phyloP scores from a whole-genome alignment of 495 filamentous ascomycete genomes.

The Cercophora newfieldiana region DNA sequence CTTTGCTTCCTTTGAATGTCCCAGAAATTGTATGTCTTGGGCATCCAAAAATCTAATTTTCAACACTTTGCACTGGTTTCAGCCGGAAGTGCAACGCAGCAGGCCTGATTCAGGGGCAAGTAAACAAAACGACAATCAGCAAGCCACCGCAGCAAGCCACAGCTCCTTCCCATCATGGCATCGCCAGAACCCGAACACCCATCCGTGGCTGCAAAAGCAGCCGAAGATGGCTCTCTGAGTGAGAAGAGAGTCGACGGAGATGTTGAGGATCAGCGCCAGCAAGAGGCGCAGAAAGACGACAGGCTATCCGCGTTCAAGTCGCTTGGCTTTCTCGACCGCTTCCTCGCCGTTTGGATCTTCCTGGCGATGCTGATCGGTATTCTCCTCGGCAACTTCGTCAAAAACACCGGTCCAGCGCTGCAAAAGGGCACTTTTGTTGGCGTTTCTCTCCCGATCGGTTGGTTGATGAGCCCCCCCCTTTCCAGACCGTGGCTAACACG shows the following conservation, averaged over 20 bases:
- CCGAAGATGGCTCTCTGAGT: not conserved
- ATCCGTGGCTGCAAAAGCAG: not conserved
- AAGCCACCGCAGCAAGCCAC: not conserved
- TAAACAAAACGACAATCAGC: not conserved
- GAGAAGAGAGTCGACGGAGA: not conserved
- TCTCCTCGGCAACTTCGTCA: constrained; percentile 76
- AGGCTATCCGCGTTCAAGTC: constrained; percentile 47
- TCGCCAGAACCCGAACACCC: not conserved
- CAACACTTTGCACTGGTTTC: not conserved
- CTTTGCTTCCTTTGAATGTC: not conserved
- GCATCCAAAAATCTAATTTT: not conserved
- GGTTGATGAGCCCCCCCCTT: constrained; percentile 19
- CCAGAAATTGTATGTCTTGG: not conserved
- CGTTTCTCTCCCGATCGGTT: constrained; percentile 78
- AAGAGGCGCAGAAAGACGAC: not conserved
- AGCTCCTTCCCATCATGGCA: not conserved
- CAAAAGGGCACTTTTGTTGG: constrained; percentile 71
- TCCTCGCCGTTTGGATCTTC: constrained; percentile 83
- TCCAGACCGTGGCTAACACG: not conserved
- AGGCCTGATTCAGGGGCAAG: not conserved
- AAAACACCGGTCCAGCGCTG: constrained; percentile 58
- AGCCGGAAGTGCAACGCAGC: not conserved
- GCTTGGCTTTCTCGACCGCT: constrained; percentile 70
- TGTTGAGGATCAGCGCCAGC: not conserved
- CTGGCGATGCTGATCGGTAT: constrained; percentile 82